These are phyloP conservation scores for Pestalotiopsis sp. DNA, from an alignment of 2,329 filamentous ascomycete genomes.

Conservation along the genomic window DNA sequence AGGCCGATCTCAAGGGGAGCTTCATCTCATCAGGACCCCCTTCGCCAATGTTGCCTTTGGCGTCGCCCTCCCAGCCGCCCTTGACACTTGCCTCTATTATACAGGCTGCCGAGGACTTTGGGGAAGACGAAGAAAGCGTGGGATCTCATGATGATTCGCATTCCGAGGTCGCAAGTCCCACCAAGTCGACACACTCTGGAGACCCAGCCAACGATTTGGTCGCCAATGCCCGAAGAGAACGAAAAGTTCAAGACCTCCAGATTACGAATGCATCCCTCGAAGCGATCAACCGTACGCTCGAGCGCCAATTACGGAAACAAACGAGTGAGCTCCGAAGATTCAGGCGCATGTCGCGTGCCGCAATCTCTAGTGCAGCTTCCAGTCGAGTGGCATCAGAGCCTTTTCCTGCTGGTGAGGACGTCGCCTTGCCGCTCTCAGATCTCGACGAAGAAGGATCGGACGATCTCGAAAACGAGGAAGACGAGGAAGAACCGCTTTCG, in stretches of 20 bases:
- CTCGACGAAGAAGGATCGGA: slow-evolving; percentile 46
- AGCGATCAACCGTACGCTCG: slow-evolving; percentile 91
- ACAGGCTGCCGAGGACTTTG: slow-evolving; percentile 54
- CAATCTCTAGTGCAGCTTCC: slow-evolving; percentile 45
- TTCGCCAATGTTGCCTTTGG: slow-evolving; percentile 31
- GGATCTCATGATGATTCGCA: slow-evolving; percentile 26
- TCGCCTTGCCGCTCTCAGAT: slow-evolving; percentile 49
- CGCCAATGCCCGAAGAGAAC: slow-evolving; percentile 83
- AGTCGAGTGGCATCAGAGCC: slow-evolving; percentile 45
- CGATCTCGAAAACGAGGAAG: slow-evolving; percentile 40
- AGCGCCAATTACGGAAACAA: slow-evolving; percentile 89
- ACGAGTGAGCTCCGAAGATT: slow-evolving; percentile 84
- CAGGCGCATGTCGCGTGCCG: slow-evolving; percentile 76
- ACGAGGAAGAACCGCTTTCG: slow-evolving; percentile 53
- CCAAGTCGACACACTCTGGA: slow-evolving; percentile 53
- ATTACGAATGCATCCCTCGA: slow-evolving; percentile 95
- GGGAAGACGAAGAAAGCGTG: slow-evolving; percentile 30
- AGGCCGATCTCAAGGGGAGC: slow-evolving; percentile 12
- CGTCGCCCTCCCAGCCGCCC: slow-evolving; percentile 35
- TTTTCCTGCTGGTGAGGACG: slow-evolving; percentile 37
- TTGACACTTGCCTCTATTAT: slow-evolving; percentile 57
- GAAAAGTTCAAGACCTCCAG: slow-evolving; percentile 93
- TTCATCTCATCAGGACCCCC: slow-evolving; percentile 15
- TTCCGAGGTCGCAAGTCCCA: slow-evolving; percentile 53
- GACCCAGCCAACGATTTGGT: slow-evolving; percentile 74